These are phyloP conservation scores for Botrytis byssoidea DNA, from an alignment of 2,329 filamentous ascomycete genomes.

Conservation along the genomic window DNA sequence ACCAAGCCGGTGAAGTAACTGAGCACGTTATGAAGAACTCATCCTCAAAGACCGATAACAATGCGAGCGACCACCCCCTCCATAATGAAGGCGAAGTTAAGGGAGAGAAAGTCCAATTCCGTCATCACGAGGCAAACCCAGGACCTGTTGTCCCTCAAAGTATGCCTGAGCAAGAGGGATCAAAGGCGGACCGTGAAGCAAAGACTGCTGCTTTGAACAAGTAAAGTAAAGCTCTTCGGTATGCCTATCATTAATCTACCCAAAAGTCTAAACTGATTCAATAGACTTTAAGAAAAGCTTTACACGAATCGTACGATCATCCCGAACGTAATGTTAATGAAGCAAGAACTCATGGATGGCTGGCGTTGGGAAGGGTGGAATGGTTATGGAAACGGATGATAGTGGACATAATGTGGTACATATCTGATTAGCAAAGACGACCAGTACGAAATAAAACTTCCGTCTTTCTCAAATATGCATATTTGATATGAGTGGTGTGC, in stretches of 20 bases:
- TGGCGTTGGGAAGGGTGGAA: constrained; percentile 6
- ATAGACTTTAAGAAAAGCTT: neutral
- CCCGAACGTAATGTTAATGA: constrained; percentile 3
- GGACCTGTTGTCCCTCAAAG: constrained; percentile 57
- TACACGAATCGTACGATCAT: neutral
- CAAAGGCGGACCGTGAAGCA: constrained; percentile 66
- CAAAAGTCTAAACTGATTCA: constrained; percentile 1
- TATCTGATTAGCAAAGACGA: constrained; percentile 12
- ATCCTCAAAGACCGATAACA: constrained; percentile 40
- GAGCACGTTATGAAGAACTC: constrained; percentile 42
- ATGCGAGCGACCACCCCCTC: constrained; percentile 40
- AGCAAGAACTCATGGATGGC: constrained; percentile 2
- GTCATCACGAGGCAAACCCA: constrained; percentile 54
- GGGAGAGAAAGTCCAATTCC: constrained; percentile 49
- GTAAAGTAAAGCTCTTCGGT: constrained; percentile 29
- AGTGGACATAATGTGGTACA: neutral
- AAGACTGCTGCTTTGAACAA: constrained; percentile 23
- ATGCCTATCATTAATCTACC: constrained; percentile 20
- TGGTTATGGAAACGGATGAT: neutral
- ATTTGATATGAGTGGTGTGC: neutral
- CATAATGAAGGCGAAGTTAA: constrained; percentile 43
- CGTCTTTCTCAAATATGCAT: neutral
- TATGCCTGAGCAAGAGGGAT: constrained; percentile 57
- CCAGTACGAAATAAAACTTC: neutral
- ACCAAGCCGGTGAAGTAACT: constrained; percentile 35